Base-by-base conservation (phyloP, 73 alveolate genomes). In the Uronychia setigera region DNA sequence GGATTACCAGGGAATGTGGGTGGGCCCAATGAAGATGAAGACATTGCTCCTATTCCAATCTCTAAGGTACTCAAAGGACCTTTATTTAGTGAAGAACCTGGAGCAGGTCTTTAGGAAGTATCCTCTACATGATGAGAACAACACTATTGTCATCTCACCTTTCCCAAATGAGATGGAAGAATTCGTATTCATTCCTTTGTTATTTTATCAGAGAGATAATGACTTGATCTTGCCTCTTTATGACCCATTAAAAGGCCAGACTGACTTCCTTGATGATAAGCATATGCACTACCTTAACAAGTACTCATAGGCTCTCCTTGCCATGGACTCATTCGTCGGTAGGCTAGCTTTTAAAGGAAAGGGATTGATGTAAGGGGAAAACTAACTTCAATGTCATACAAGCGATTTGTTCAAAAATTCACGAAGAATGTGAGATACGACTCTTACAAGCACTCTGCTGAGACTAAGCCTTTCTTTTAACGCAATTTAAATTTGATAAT, bases 261-360 rank as follows among this genome's bases (percentile, higher is more conserved):
- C 94, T 33, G 94, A 88, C 33, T 88, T 88, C 85, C 33, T 58
- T 14, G 94, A 88, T 34, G 94, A 88, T 60, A 83, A 77, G 60
- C 94, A 82, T 58, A 78, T 83, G 94, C 5, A 11, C 25, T 76
- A 31, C 33, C 74, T 88, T 25, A 26, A 35, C 58, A 30, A 83
- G 32, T 88, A 88, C 80, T 1, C 33, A 13, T 9, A 31, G 28
- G 85, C 74, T 9, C 1, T 79, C 13, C 33, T 29, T 79, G 85
- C 85, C n/a, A 79, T 79, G 85, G 85, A 79, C 33, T 29, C n/a
- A 1, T 79, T 32, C 34, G 59, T 35, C 1, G 85, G 85, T 13
- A 32, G 77, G 67, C 67, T 46, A 11, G n/a, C 19, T 5, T 46
- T 46, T 19, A n/a, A n/a, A 46, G 67, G n/a, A 5, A 11, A 46